These are phyloP conservation scores for Fusarium hostae DNA, from an alignment of 2,329 filamentous ascomycete genomes.

Conservation along the genomic window DNA sequence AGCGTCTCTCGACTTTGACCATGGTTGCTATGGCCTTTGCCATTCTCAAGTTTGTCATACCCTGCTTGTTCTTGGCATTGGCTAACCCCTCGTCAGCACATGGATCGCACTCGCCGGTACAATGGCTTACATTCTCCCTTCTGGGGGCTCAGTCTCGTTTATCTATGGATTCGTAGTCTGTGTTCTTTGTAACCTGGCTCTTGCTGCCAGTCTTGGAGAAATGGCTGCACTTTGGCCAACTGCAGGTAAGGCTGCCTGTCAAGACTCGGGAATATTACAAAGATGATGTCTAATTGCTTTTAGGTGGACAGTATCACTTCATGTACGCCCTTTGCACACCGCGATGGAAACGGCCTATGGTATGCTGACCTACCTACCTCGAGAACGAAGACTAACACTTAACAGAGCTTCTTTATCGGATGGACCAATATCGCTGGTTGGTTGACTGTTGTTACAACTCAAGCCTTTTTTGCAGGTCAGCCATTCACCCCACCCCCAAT, in stretches of 20 bases:
- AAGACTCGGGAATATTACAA: rapidly evolving
- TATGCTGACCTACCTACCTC: rapidly evolving
- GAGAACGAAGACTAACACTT: not conserved
- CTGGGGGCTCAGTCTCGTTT: slow-evolving; percentile 55
- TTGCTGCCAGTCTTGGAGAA: slow-evolving; percentile 57
- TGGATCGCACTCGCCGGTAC: slow-evolving; percentile 54
- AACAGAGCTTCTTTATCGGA: slow-evolving; percentile 55
- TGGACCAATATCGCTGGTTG: slow-evolving; percentile 58
- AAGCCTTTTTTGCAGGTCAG: slow-evolving; percentile 52
- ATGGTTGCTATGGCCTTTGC: slow-evolving; percentile 58
- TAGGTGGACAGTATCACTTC: slow-evolving; percentile 57
- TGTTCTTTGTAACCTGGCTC: slow-evolving; percentile 55
- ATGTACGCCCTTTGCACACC: slow-evolving; percentile 54
- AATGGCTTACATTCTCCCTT: slow-evolving; percentile 55
- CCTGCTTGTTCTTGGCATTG: not conserved
- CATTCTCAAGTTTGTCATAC: slow-evolving; percentile 51
- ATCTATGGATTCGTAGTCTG: slow-evolving; percentile 60
- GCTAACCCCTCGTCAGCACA: slow-evolving; percentile 25
- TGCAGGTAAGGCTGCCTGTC: slow-evolving; percentile 43
- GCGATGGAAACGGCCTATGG: slow-evolving; percentile 49
- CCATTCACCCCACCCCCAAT: no score
- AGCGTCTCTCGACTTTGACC: slow-evolving; percentile 50
- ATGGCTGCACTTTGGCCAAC: slow-evolving; percentile 58
- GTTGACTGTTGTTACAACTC: slow-evolving; percentile 56
- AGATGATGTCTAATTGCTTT: rapidly evolving